Evolutionary conservation across 495 filamentous ascomycete genomes (phyloP), one percentile per base, ranked within the genome.

Genomic region (Penicillium silybi): DNA sequence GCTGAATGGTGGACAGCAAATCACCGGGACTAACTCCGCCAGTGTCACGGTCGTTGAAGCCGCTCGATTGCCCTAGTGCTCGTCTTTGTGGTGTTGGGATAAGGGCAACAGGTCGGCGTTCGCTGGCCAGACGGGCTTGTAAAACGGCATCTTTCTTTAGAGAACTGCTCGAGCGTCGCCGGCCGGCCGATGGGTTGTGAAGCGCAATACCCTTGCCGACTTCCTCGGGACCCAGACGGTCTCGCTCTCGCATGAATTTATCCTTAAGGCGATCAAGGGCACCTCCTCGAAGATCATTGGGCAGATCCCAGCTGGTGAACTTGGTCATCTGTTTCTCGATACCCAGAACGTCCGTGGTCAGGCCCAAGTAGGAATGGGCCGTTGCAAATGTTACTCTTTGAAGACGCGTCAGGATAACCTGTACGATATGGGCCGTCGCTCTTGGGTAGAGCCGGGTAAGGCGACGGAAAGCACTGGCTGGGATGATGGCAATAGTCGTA

Each of bases 401-500:
- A 27, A 98, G 85, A 50, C 93, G 79, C 2, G 93, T 97, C 25
- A 98, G 68, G 46, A 98, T 97, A 23, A 98, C 93, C 51, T 97
- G 92, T 2, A 98, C 90, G 54, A 98, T 97, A 65, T 98, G 93
- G 6, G 95, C 88, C 10, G 93, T 96, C 3, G 93, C 93, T 71
- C 90, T 92, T 7, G 93, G 93, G 63, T 97, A 98, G 18, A 97
- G 86, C 55, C 88, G 78, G n/a, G 95, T 98, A 34, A 98, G 74
- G 8, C 93, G 86, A 48, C 90, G 83, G 66, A 98, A 98, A 4
- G 93, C 93, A 58, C 89, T 93, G 5, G 92, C 95, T 4, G 93
- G 93, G 56, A 98, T 97, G 60, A 98, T 93, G 15, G 93, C 93
- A 69, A 98, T 97, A 0, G 95, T 98, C 0, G 92, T 97, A 65